Conservation (phyloP, 2,329 filamentous ascomycete genomes). For the Penicillium sp. region DNA sequence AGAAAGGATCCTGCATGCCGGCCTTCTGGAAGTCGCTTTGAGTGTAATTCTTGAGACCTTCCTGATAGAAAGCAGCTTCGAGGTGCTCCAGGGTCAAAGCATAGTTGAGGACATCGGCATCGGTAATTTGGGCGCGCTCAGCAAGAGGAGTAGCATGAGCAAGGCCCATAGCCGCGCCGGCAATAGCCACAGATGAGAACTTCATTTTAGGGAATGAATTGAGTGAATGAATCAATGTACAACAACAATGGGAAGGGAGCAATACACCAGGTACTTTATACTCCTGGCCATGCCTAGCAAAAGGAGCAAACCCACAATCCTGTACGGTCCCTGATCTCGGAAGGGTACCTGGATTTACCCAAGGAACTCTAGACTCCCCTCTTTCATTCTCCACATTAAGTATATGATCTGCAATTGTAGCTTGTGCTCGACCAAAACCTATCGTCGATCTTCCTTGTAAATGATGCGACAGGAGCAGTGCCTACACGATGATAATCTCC, state of each 20-base stretch:
- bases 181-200: not conserved
- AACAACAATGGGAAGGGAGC: not conserved
- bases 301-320: too few species aligned
- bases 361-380: too few species aligned
- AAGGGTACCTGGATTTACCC: too few species aligned
- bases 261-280: not conserved
- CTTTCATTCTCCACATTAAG: too few species aligned
- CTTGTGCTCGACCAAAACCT: too few species aligned
- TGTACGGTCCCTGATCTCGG: too few species aligned
- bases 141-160: not conserved
- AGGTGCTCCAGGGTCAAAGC: conserved; percentile 50
- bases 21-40: conserved; percentile 52
- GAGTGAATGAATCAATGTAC: not conserved
- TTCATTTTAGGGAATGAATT: not conserved
- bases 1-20: conserved; percentile 53
- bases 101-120: conserved; percentile 22
- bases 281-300: not conserved
- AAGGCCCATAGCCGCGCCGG: not conserved
- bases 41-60: conserved; percentile 59
- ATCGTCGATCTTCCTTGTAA: too few species aligned
- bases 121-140: not conserved
- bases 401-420: too few species aligned
- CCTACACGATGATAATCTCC: not conserved
- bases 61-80: conserved; percentile 62
- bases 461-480: too few species aligned